A percentile compares a stretch with the other conserved stretches of the same genome.
Evolutionary conservation across 805 yeast species (phyloP).

Genomic region (Yamadazyma insecticola): DNA sequence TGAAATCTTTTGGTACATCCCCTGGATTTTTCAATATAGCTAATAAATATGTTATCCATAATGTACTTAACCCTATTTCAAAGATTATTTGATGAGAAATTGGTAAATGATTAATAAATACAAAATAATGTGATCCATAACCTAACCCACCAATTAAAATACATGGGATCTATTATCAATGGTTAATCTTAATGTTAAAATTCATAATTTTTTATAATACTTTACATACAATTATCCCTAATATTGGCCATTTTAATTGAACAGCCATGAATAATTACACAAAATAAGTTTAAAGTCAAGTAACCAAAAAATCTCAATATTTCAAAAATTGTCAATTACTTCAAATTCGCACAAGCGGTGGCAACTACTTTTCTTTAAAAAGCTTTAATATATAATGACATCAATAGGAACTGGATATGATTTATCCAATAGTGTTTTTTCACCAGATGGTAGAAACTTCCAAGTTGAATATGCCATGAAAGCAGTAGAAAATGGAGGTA

Average conservation of each 20-base stretch:
- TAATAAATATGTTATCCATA: slow-evolving; percentile 69
- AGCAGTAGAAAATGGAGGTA: slow-evolving; percentile 97
- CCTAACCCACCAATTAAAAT: slow-evolving; percentile 55
- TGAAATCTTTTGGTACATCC: slow-evolving; percentile 47
- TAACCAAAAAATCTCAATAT: too few species aligned
- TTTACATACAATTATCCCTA: slow-evolving; percentile 39
- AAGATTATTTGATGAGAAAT: slow-evolving; percentile 39
- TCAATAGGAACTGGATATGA: slow-evolving; percentile 99
- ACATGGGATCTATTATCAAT: slow-evolving; percentile 65
- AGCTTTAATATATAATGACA: too few species aligned
- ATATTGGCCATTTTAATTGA: slow-evolving; percentile 45
- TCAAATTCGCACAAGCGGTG: not conserved
- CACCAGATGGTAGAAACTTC: slow-evolving; percentile 90
- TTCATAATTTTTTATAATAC: not conserved
- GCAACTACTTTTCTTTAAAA: too few species aligned
- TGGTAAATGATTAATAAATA: slow-evolving; percentile 44
- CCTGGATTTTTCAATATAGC: slow-evolving; percentile 75
- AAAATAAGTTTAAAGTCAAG: too few species aligned
- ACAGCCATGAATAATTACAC: too few species aligned
- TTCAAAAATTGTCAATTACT: too few species aligned
- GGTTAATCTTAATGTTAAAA: slow-evolving; percentile 2
- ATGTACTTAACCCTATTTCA: slow-evolving; percentile 45
- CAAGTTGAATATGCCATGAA: slow-evolving; percentile 97
- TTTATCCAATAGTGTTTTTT: slow-evolving; percentile 92
- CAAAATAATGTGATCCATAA: slow-evolving; percentile 55